Base-by-base conservation (phyloP, 1,139 yeast genomes). In the Zygoascus meyerae region DNA sequence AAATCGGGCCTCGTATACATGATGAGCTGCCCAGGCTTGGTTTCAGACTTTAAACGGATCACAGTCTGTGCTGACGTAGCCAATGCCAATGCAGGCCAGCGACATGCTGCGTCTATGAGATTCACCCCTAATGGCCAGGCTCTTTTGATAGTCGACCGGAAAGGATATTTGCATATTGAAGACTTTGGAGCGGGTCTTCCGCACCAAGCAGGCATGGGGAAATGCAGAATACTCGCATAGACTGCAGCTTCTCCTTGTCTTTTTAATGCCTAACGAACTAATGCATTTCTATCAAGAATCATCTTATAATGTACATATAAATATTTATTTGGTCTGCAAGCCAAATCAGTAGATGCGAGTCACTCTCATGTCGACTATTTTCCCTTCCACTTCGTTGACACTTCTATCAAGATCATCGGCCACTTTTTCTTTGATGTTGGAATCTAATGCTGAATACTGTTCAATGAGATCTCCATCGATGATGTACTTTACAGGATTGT, bases 381-480 rank as follows among this genome's bases (percentile, higher is more conserved):
- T 78, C 47, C 75, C 71, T 49, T 78, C 82, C 8, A 86, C 73
- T 37, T 83, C 89, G 46, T 70, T 64, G 0, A 81, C 78, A 0
- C 77, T 65, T 50, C 81, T 69, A 38, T 79, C 85, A 53, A 84
- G 61, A 47, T 69, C 72, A 5, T 67, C 65, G 0, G 86, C 79
- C 40, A 86, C 72, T 33, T 58, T 61, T 31, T 72, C 64, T 57
- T 81, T 77, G 9, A 63, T 57, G 0, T 68, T 65, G 1, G 60
- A 60, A 2, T 65, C 60, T 33, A 83, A 62, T 7, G 58, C 58
- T 34, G 64, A 63, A 59, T 69, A 85, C 44, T 65, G 63, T 57
- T 87, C 97, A 45, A 92, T 70, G 28, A 86, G 69, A 62, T 92
- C 97, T 9, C 98, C 98, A 64, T 92, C 97, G 40, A 92, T 73